Percentiles rank a stretch among this genome's conserved stretches.
phyloP scores from a whole-genome alignment of 2,329 filamentous ascomycete species.

The Neonectria punicea region DNA sequence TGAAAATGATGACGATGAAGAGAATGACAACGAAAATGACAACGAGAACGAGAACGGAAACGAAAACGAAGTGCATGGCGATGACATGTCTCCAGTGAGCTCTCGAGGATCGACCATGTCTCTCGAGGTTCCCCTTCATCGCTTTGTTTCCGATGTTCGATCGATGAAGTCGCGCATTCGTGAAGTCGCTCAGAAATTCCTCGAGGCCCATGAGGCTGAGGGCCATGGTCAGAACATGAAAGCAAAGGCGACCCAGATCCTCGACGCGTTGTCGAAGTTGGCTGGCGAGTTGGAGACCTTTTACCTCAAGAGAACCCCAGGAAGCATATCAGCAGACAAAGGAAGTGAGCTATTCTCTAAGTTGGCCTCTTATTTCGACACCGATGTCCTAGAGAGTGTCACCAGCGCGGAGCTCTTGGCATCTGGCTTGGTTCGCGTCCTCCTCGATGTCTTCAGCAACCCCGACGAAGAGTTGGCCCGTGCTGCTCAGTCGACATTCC shows the following conservation, averaged over 20 bases:
- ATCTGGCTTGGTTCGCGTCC: conserved; percentile 86
- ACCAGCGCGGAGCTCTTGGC: conserved; percentile 95
- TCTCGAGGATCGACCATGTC: conserved; percentile 76
- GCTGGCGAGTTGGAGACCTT: conserved; percentile 77
- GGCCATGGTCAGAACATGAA: conserved; percentile 78
- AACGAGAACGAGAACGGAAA: conserved; percentile 63
- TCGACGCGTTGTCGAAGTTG: conserved; percentile 77
- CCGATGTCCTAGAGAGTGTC: conserved; percentile 89
- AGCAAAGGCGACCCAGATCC: conserved; percentile 79
- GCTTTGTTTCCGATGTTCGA: conserved; percentile 58
- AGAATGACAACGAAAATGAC: conserved; percentile 58
- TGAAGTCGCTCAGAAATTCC: conserved; percentile 81
- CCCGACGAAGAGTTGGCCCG: conserved; percentile 69
- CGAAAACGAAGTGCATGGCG: conserved; percentile 61
- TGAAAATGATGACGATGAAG: conserved; percentile 57
- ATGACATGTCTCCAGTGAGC: conserved; percentile 72
- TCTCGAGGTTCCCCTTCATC: conserved; percentile 64
- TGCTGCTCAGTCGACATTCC: conserved; percentile 82
- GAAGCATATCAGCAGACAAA: conserved; percentile 56
- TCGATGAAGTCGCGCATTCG: conserved; percentile 76
- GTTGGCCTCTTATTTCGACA: conserved; percentile 86
- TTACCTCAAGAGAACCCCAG: conserved; percentile 68
- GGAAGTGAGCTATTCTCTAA: conserved; percentile 77
- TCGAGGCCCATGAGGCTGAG: conserved; percentile 84
- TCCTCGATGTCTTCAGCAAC: conserved; percentile 85